These are phyloP conservation scores for Lodderomyces pseudojiufengensis DNA, from an alignment of 1,139 yeast genomes.

Conservation along the genomic window DNA sequence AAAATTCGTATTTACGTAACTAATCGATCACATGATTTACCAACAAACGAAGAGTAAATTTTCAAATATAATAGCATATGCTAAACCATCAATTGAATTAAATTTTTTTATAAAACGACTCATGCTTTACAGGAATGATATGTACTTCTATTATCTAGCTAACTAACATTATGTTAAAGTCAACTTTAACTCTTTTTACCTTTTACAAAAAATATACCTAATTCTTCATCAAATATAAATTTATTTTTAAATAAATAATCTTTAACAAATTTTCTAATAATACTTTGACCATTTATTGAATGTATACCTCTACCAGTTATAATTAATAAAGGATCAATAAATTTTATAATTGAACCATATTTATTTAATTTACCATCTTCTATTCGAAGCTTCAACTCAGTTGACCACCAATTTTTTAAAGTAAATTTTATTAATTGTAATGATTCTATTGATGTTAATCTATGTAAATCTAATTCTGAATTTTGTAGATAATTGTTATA, in stretches of 20 bases:
- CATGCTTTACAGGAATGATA: too few relatives aligned
- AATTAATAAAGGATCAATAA: slow-evolving; percentile 36
- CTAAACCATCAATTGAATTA: too few relatives aligned
- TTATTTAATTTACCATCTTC: slow-evolving; percentile 32
- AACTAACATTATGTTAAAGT: too few relatives aligned
- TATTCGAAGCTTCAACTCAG: slow-evolving; percentile 41
- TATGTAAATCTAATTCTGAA: slow-evolving; percentile 50
- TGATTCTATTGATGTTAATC: slow-evolving; percentile 43
- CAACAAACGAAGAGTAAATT: too few relatives aligned
- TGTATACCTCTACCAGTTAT: slow-evolving; percentile 66
- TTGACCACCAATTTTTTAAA: slow-evolving; percentile 52
- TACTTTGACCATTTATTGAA: slow-evolving; percentile 49
- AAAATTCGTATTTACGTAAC: too few relatives aligned
- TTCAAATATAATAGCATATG: too few relatives aligned
- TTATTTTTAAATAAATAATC: slow-evolving; percentile 27
- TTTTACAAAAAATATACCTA: slow-evolving; percentile 41
- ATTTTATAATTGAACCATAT: slow-evolving; percentile 25
- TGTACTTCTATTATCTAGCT: too few relatives aligned
- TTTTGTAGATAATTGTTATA: slow-evolving; percentile 10
- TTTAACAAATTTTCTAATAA: slow-evolving; percentile 37
- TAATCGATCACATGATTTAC: too few relatives aligned
- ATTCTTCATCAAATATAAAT: slow-evolving; percentile 42
- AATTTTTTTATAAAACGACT: too few relatives aligned
- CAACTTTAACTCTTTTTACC: slow-evolving; percentile 26
- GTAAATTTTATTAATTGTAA: slow-evolving; percentile 27